phyloP scores from a whole-genome alignment of 2,329 filamentous ascomycete genomes.

The Dendryphion nanum region DNA sequence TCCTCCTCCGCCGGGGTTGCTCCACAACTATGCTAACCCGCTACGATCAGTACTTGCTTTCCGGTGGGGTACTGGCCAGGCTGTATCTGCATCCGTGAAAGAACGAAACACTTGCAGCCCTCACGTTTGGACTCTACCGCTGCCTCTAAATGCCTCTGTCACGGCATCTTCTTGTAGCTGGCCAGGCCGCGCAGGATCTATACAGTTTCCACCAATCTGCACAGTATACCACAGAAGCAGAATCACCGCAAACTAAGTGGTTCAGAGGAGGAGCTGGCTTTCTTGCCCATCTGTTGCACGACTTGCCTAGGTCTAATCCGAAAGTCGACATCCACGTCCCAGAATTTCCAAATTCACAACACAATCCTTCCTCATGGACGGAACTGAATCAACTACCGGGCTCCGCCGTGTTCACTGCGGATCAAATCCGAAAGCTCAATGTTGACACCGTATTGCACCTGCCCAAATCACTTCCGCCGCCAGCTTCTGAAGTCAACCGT shows the following conservation, averaged over 20 bases:
- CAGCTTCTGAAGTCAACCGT: not conserved
- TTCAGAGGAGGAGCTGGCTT: conserved; percentile 1
- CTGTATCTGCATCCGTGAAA: not conserved
- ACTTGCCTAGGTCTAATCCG: not conserved
- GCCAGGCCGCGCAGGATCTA: not conserved
- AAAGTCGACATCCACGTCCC: not conserved
- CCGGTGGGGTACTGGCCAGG: not conserved
- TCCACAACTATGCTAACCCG: not conserved
- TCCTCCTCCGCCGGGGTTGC: not conserved
- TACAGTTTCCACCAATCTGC: not conserved
- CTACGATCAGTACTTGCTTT: not conserved
- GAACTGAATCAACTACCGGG: not conserved
- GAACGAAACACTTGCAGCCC: conserved; percentile 1
- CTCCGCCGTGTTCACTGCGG: not conserved
- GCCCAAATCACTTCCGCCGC: not conserved
- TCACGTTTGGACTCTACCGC: not conserved
- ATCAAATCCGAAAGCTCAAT: not conserved
- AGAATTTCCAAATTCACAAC: not conserved
- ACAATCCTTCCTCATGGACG: not conserved
- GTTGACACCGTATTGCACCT: not conserved
- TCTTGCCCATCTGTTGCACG: not conserved
- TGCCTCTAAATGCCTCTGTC: not conserved
- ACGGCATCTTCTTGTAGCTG: not conserved
- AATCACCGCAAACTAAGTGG: not conserved
- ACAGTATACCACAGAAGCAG: not conserved